These are phyloP conservation scores for Paramecium sonneborni DNA, from an alignment of 73 alveolate genomes.

Conservation along the genomic window DNA sequence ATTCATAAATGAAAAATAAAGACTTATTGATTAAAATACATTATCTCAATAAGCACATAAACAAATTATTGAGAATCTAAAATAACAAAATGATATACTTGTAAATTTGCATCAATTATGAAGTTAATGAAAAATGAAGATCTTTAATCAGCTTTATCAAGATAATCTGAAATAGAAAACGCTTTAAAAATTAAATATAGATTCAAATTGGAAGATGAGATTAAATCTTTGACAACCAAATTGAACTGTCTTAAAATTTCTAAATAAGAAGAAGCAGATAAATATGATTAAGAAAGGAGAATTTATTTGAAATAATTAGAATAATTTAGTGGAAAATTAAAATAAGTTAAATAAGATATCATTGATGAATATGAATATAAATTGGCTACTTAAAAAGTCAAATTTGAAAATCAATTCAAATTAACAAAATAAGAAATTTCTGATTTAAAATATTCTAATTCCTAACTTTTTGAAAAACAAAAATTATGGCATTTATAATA, in stretches of 20 bases:
- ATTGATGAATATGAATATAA: conserved; percentile 50
- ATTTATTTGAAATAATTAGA: background rate
- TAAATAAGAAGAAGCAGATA: background rate
- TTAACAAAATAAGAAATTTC: background rate
- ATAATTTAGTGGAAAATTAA: background rate
- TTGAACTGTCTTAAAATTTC: background rate
- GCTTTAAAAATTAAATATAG: background rate
- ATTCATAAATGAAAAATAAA: conserved; percentile 31
- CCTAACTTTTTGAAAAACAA: background rate
- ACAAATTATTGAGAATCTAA: background rate
- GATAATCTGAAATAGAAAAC: background rate
- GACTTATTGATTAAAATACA: background rate
- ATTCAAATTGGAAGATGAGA: background rate
- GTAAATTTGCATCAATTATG: background rate
- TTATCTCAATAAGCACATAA: background rate
- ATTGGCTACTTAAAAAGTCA: background rate
- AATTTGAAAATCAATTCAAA: background rate
- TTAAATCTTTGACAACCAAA: background rate
- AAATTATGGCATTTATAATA: background rate
- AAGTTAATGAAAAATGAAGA: conserved; percentile 38
- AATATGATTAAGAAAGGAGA: conserved; percentile 49
- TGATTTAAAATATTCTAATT: background rate
- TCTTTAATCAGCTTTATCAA: background rate
- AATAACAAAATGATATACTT: background rate
- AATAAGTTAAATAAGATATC: background rate